phyloP scores from a whole-genome alignment of 129 eudicot species.

The Arctium minus region DNA sequence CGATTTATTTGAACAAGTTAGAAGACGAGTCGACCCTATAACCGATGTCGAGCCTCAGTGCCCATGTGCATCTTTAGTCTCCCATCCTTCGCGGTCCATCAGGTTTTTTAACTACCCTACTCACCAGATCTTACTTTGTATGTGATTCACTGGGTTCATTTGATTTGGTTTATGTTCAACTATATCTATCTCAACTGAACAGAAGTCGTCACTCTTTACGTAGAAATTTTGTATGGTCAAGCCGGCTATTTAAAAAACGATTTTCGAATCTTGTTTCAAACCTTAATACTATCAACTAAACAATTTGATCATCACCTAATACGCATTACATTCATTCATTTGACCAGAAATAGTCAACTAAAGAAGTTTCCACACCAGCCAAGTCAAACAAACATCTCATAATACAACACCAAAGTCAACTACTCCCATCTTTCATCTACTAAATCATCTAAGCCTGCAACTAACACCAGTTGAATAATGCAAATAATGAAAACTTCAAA shows the following conservation, averaged over 20 bases:
- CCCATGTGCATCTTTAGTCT: too few species aligned
- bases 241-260: conserved; percentile 12
- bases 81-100: too few species aligned
- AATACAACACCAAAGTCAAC: conserved; percentile 17
- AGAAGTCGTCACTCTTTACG: neutral
- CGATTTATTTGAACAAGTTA: too few species aligned
- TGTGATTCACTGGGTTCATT: too few species aligned
- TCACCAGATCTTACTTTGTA: neutral
- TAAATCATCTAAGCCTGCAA: conserved; percentile 17
- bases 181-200: neutral
- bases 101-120: neutral
- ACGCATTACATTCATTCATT: neutral
- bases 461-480: conserved; percentile 34
- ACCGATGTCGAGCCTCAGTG: too few species aligned
- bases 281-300: neutral
- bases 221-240: neutral
- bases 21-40: too few species aligned
- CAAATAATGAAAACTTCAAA: conserved; percentile 22
- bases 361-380: conserved; percentile 17
- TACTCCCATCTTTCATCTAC: conserved; percentile 10
- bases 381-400: conserved; percentile 29
- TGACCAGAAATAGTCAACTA: conserved; percentile 23
- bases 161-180: neutral
- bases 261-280: neutral
- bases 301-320: conserved; percentile 9